Evolutionary conservation across 2,329 filamentous ascomycete genomes (phyloP).

Genomic region (Thielaviopsis euricoi): DNA sequence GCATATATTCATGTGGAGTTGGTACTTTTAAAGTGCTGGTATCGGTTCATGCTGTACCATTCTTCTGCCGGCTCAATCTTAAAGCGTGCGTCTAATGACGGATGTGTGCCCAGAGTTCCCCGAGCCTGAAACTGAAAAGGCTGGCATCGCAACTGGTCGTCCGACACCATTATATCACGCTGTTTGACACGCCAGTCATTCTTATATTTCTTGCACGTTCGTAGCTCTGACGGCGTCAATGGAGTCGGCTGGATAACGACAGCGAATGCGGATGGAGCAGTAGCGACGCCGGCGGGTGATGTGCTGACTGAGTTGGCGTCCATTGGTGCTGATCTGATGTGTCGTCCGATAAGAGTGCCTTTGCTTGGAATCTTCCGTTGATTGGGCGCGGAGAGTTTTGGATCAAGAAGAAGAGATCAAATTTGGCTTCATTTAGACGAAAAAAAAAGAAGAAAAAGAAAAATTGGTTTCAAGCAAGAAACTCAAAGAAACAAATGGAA

Average conservation of each 20-base stretch:
- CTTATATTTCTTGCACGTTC: not conserved
- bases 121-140: not conserved
- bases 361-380: too few species aligned
- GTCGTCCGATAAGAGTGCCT: too few species aligned
- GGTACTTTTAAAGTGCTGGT: conserved; percentile 5
- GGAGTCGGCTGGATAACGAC: not conserved
- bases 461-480: too few species aligned
- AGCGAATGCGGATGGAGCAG: not conserved
- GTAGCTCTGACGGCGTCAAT: not conserved
- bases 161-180: not conserved
- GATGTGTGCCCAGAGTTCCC: not conserved
- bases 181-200: not conserved
- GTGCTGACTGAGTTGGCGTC: too few species aligned
- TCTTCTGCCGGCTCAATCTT: conserved; percentile 5
- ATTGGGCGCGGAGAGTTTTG: too few species aligned
- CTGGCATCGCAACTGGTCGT: not conserved
- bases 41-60: conserved; percentile 10
- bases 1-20: not conserved
- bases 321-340: too few species aligned
- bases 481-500: too few species aligned
- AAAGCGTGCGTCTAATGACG: conserved; percentile 5
- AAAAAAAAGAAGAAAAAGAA: too few species aligned
- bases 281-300: not conserved
- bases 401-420: too few species aligned
- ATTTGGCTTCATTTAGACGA: too few species aligned